Evolutionary conservation across 2,329 filamentous ascomycete species (phyloP), one percentile per base, ranked within the genome.

Genomic region (Akanthomyces dipterigenus): DNA sequence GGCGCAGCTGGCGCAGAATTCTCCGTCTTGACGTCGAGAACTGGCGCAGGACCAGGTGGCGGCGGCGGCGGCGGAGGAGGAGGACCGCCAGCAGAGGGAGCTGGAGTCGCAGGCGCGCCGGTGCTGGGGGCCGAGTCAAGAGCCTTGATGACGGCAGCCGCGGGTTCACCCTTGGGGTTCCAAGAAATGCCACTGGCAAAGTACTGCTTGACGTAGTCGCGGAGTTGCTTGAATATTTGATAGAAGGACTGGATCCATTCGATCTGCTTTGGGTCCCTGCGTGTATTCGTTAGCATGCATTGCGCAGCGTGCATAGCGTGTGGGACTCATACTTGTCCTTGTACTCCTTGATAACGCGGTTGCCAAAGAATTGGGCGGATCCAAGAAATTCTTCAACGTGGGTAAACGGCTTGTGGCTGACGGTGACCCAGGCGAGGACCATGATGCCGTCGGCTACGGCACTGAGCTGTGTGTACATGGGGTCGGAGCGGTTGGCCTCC

Each of bases 171-270:
- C 66, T 87, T 82, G 51, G 87, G 78, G 74, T 98, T 98, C 95
- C 95, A 99, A 5, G 85, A 84, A 63, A 98, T 82, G 53, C 93
- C 93, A 53, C 82, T 85, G 20, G 86, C 78, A 72, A 90, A 96
- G 72, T 93, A 86, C 68, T 91, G 86, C 77, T 93, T 93, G 66
- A 95, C 86, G 72, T 96, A 97, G 55, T 88, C 87, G 62, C 86
- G 80, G 48, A 99, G 85, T 34, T 92, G 87, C 68, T 88, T 90
- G 79, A 96, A 96, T 63, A 97, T 83, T 69, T 88, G 87, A 76
- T 96, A 96, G 78, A 96, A 97, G n/a, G 91, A 82, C 70, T 93
- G 90, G 38, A 97, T 86, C 86, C 93, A 99, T 70, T 95, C 88
- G 60, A 93, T 83, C 69, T 97, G 90, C 68, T 86, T 85, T 60